phyloP scores from a whole-genome alignment of 306 rosid genomes.

The Rosa multiflora region DNA sequence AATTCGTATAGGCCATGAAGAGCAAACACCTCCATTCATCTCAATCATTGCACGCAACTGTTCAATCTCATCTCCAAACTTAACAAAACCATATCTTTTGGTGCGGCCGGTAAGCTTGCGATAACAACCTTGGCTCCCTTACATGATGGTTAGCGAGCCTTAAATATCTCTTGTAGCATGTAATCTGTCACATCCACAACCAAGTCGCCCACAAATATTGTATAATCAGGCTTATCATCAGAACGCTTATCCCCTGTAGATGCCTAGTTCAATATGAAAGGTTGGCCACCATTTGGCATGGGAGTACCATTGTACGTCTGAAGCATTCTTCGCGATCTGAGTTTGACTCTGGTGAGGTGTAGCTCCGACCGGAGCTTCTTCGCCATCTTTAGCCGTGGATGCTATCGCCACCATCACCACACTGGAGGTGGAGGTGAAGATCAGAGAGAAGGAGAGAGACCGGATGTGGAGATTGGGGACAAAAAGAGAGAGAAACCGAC shows the following conservation, averaged over 20 bases:
- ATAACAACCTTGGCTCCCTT: slow-evolving; percentile 96
- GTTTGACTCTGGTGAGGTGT: too few species aligned
- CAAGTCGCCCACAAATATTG: slow-evolving; percentile 91
- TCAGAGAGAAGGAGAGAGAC: too few species aligned
- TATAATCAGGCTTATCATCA: slow-evolving; percentile 78
- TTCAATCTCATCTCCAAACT: slow-evolving; percentile 81
- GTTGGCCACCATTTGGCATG: slow-evolving; percentile 84
- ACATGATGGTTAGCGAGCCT: slow-evolving; percentile 50
- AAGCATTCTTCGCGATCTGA: slow-evolving; percentile 40
- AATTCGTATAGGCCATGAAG: slow-evolving; percentile 90
- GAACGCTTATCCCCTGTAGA: slow-evolving; percentile 78
- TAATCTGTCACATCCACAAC: slow-evolving; percentile 90
- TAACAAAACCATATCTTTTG: slow-evolving; percentile 93
- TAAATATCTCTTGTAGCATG: slow-evolving; percentile 65
- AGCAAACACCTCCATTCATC: slow-evolving; percentile 90
- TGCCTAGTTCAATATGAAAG: slow-evolving; percentile 91
- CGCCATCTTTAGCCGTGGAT: too few species aligned
- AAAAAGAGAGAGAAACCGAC: too few species aligned
- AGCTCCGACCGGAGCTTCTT: too few species aligned
- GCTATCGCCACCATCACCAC: too few species aligned
- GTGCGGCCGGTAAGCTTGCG: slow-evolving; percentile 77
- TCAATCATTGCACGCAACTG: slow-evolving; percentile 84
- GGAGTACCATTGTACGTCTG: slow-evolving; percentile 70
- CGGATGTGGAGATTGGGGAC: too few species aligned
- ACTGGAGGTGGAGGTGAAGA: too few species aligned